Evolutionary conservation across 805 yeast species (phyloP), one percentile per base, ranked within the genome.

Genomic region (Pichia heedii): DNA sequence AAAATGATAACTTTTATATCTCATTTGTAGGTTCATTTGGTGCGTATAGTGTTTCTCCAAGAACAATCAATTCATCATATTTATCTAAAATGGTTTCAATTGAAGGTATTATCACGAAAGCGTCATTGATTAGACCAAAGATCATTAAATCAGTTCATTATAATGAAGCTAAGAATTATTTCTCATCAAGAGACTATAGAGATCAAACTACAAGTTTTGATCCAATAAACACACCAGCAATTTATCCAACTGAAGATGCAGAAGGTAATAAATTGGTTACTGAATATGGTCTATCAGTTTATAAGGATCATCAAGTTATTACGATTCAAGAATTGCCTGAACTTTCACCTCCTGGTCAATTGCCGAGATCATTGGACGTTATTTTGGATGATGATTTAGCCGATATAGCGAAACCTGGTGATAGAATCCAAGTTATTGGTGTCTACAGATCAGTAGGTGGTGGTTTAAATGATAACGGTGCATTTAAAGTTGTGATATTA

Each of bases 291-390:
- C 84, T 80, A 57, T 81, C 89, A 8, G 87, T 94, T 24, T 93
- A 86, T 61, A 73, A 90, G 54, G 98, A 93, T 64, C 96, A 90
- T 61, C 98, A 93, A 65, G 83, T 87, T 33, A 74, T 93, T 32
- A 77, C 96, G 0, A 82, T 93, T 32, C 98, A 93, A 63, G 98
- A 93, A 67, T 85, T 93, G 86, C 97, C 98, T 1, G 97, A 93
- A 66, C 73, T 81, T 50, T 96, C 97, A 1, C 98, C 97, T 15
- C 95, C 97, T 0, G 98, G 98, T 44, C 97, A 90, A 66, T 71
- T 93, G 50, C 98, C 98, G 30, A 73, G 97, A 55, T 81, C 95
- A 3, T 74, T 93, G 30, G 98, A 93, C 57, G 83, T 90, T 21
- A 77, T 90, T n/a, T 67, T 93, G 55, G 96, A 90, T 61, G 97